Base-by-base conservation (phyloP, 2,329 filamentous ascomycete species). In the Fusarium nematophilum region DNA sequence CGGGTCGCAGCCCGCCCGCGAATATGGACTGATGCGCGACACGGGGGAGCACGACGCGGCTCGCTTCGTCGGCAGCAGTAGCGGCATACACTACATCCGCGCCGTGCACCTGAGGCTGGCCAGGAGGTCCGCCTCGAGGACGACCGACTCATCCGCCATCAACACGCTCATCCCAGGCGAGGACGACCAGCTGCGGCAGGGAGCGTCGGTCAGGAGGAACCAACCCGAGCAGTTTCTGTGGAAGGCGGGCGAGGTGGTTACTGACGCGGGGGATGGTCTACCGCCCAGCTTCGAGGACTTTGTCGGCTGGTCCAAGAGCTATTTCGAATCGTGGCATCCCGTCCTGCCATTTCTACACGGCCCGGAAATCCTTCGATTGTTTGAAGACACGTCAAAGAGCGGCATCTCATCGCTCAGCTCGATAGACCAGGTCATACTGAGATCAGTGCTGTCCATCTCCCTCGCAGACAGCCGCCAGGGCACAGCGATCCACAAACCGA, bases 251-350 rank as follows among this genome's bases (percentile, higher is more conserved):
- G 79, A 81, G 57, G 56, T 67, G 1, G 30, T 36, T 3, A 3
- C 7, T 72, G 4, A 64, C 57, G 11, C 36, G 0, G 11, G 21
- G 13, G 39, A 46, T 2, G 14, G 8, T 14, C 53, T 51, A 6
- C 55, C 62, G 2, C n/a, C n/a, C n/a, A 64, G 68, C 0, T 85
- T 85, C 54, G 80, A 83, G 8, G 73, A 81, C 14, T 71, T 85
- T 13, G 73, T 83, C 1, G 67, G 73, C 4, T 84, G 81, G 79
- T 82, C 80, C 6, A 75, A 74, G 42, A 80, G 76, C 39, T 87
- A 85, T 58, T 86, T 86, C 56, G 77, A 84, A 18, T 77, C 81
- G 13, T 87, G 84, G 84, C 84, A 87, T 59, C 79, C 82, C 1
- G 76, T 82, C 3, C 81, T 85, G 34, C 84, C 84, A 0, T 86